Conservation (phyloP, 495 filamentous ascomycete species). For the Aspergillus cavernicola region DNA sequence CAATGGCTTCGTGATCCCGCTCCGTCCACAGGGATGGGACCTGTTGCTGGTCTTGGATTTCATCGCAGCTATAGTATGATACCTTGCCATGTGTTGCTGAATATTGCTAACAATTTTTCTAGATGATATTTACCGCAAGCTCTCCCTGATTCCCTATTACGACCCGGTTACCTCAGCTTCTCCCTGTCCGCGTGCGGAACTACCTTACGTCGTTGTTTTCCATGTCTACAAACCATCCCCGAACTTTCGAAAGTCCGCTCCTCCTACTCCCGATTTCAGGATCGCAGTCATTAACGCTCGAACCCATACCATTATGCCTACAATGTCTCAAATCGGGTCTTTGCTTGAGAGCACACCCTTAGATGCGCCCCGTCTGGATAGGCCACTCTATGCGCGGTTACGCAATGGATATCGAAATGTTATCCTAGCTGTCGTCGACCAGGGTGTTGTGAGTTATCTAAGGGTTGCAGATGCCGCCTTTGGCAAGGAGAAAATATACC, state of each 20-base stretch:
- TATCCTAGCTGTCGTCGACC: slow-evolving; percentile 81
- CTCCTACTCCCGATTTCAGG: slow-evolving; percentile 73
- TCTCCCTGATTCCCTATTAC: slow-evolving; percentile 72
- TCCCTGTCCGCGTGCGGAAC: slow-evolving; percentile 15
- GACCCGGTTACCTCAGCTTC: slow-evolving; percentile 43
- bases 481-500: slow-evolving; percentile 66
- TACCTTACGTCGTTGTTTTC: slow-evolving; percentile 68
- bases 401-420: slow-evolving; percentile 84
- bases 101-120: not conserved
- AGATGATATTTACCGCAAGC: slow-evolving; percentile 69
- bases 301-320: slow-evolving; percentile 61
- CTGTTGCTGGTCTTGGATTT: slow-evolving; percentile 68
- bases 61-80: slow-evolving; percentile 70
- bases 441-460: slow-evolving; percentile 84
- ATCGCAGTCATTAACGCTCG: slow-evolving; percentile 77
- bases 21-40: slow-evolving; percentile 50
- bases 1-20: slow-evolving; percentile 30
- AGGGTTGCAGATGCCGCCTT: slow-evolving; percentile 77
- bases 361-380: slow-evolving; percentile 52
- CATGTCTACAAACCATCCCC: slow-evolving; percentile 76
- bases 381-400: slow-evolving; percentile 62
- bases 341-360: slow-evolving; percentile 67
- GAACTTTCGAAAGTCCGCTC: slow-evolving; percentile 69
- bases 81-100: not conserved
- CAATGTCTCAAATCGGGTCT: slow-evolving; percentile 61